Base-by-base conservation (phyloP, 305 asterid species). In the Fraxinus dipetala region DNA sequence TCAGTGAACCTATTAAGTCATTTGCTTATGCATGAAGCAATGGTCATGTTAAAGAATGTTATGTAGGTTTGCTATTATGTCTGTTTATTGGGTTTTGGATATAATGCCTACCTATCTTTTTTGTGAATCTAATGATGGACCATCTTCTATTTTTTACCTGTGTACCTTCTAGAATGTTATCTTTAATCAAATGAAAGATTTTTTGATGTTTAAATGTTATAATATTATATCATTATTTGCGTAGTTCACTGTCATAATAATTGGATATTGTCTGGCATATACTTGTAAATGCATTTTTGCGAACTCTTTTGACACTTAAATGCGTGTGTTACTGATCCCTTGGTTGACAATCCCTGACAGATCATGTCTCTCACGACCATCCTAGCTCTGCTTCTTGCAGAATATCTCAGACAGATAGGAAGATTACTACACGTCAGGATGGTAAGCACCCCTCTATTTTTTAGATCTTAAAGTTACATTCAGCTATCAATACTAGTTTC, bases 341-440 rank as follows among this genome's bases (percentile, higher is more conserved):
- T 89, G 78, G 35, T 75, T 54, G 26, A 34, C 76, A 79, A 88
- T 76, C 72, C 75, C 69, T 78, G 61, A 72, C 90, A 95, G 98
- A 91, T 88, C 87, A 78, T 80, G 80, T 84, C 72, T 10, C 72
- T 63, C 34, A 63, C 4, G 72, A 63, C 74, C 90, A 93, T 56
- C 98, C 97, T 81, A 89, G 87, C 88, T 92, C 98, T 75, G 94
- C 95, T 87, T 90, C 96, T 83, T 92, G 92, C 51, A 86, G 87
- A 85, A 77, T 80, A 78, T 80, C 83, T 31, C 90, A 83, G 75
- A 81, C 84, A 26, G 85, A 85, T 83, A 94, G 87, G 86, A 85
- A 83, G 81, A 84, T 84, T 75, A 77, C 81, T 59, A 85, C 79
- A 35, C 79, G 91, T 83, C 90, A 87, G 43, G 69, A 93, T 87